Evolutionary conservation across 257 asterid genomes (phyloP), one percentile per base, ranked within the genome.

Genomic region (Salvia rosmarinus): DNA sequence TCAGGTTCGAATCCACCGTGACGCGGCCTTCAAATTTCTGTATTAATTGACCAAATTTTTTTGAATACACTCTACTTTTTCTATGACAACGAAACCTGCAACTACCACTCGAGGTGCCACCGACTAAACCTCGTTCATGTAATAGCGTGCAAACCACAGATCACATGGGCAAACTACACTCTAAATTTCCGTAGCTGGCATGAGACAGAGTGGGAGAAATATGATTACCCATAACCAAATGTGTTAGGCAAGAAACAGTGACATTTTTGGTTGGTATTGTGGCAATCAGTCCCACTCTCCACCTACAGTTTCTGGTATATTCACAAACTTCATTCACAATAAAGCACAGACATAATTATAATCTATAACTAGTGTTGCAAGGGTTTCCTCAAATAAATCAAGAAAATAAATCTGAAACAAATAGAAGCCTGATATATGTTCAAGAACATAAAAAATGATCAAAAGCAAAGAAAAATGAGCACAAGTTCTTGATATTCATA

Each of bases 161-260:
- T 37, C 9, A 9, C 6, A 9, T 9, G 9, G 42, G 9, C 6
- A 37, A 37, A 37, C 30, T 6, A 9, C 9, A 44, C 1, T 44
- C 17, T 42, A 14, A n/a, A 49, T 14, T 37, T 65, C 12, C 39
- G 58, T 17, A 64, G 64, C 3, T 13, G 44, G 66, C 2, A 57
- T 40, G 67, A 25, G 46, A n/a, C 43, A 67, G 56, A 69, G 70
- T 32, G 70, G 80, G 68, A 42, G 80, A 42, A 60, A 71, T 19
- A 32, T 55, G 57, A 37, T 30, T 0, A 11, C 49, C 64, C 19
- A 66, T 34, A 34, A 59, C 14, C 13, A 34, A 35, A 68, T 65
- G 78, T 82, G 82, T 59, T 42, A 64, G 70, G 79, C 72, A 76
- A 76, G 78, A 77, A 72, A 68, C 25, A 32, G 52, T 10, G 67